Conservation (phyloP, 2,329 filamentous ascomycete genomes). For the Sarocladiaceae sp. region DNA sequence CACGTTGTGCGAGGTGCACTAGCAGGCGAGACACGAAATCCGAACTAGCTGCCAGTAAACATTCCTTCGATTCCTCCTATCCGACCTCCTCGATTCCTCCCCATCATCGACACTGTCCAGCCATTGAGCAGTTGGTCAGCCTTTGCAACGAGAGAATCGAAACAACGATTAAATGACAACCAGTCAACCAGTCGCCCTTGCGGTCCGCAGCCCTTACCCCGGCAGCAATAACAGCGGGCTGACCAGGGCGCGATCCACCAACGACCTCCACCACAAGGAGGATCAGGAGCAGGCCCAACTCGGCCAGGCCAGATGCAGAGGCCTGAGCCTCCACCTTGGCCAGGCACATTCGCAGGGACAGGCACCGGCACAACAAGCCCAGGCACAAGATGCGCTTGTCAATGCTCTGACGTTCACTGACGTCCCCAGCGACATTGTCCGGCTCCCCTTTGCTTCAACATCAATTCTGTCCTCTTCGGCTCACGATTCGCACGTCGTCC, state of each 20-base stretch:
- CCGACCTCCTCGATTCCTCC: not conserved
- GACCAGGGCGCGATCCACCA: conserved; percentile 8
- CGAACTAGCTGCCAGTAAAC: not conserved
- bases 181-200: conserved; percentile 4
- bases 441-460: conserved; percentile 21
- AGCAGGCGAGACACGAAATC: not conserved
- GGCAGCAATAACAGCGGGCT: not conserved
- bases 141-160: not conserved
- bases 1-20: not conserved
- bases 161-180: conserved; percentile 7
- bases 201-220: conserved; percentile 2
- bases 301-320: not conserved
- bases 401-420: conserved; percentile 35
- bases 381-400: conserved; percentile 2
- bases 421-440: conserved; percentile 34
- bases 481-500: not conserved
- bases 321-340: conserved; percentile 6
- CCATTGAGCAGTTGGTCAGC: not conserved
- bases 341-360: conserved; percentile 4
- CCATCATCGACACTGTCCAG: not conserved
- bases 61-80: not conserved
- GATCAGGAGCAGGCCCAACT: not conserved
- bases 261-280: conserved; percentile 2
- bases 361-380: conserved; percentile 6
- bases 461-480: not conserved